Evolutionary conservation across 78 protist species (phyloP).

Genomic region (Dictyostelium capitatum): DNA sequence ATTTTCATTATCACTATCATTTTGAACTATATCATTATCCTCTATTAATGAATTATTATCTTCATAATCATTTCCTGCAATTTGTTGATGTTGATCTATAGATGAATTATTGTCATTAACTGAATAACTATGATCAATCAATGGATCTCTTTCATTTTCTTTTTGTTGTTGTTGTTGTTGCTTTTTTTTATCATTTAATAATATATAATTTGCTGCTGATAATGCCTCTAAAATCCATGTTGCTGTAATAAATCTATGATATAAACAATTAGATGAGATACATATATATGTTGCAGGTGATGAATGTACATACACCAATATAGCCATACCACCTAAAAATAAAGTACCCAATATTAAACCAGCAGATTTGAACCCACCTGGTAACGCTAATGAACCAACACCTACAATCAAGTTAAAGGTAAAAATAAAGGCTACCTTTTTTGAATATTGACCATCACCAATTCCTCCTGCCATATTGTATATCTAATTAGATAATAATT

Average conservation of each 20-base stretch:
- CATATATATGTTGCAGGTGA: too few relatives aligned
- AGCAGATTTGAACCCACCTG: slow-evolving; percentile 60
- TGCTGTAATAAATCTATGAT: slow-evolving; percentile 69
- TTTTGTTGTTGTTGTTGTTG: background rate
- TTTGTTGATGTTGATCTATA: too few relatives aligned
- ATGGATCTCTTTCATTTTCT: slow-evolving; percentile 7
- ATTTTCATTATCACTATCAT: background rate
- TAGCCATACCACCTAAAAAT: slow-evolving; percentile 70
- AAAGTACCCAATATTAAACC: slow-evolving; percentile 78
- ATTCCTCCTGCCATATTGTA: slow-evolving; percentile 82
- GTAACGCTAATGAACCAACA: slow-evolving; percentile 87
- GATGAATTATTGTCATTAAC: background rate
- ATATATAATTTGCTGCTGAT: slow-evolving; percentile 57
- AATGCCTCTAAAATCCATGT: slow-evolving; percentile 73
- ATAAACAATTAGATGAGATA: background rate
- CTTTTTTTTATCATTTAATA: slow-evolving; percentile 2
- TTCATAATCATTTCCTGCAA: too few relatives aligned
- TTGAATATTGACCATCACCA: slow-evolving; percentile 64
- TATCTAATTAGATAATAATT: too few relatives aligned
- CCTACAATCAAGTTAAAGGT: slow-evolving; percentile 90
- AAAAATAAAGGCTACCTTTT: slow-evolving; percentile 69
- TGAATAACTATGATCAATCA: background rate
- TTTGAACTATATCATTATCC: background rate
- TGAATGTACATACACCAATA: slow-evolving; percentile 47
- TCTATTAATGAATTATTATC: too few relatives aligned